Conservation (phyloP, 352 stramenopile species). For the Phytophthora quininea region DNA sequence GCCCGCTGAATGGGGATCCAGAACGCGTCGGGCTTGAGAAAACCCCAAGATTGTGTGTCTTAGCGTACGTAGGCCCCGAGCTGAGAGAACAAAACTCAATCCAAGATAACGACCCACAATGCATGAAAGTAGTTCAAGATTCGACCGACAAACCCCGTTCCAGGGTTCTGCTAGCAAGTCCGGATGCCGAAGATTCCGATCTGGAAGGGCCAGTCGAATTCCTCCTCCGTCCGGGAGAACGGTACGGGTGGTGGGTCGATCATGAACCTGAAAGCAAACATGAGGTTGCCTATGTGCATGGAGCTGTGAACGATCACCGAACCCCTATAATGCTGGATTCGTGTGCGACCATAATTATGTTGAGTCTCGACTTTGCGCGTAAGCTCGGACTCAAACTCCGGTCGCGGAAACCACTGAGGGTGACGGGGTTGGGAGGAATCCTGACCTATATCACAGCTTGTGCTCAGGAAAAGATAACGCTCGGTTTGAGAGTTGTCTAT, state of each 20-base stretch:
- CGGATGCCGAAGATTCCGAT: too few relatives aligned
- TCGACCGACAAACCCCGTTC: too few relatives aligned
- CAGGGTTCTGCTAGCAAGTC: too few relatives aligned
- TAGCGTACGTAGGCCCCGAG: too few relatives aligned
- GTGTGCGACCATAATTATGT: slow-evolving; percentile 25
- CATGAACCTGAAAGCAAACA: slow-evolving; percentile 1
- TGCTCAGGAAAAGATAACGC: slow-evolving; percentile 27
- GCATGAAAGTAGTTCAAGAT: slow-evolving; percentile 14
- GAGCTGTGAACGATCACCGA: slow-evolving; percentile 21
- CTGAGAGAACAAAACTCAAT: slow-evolving; percentile 5
- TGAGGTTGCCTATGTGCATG: slow-evolving; percentile 8
- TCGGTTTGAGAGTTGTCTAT: slow-evolving; percentile 27
- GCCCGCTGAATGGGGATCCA: slow-evolving; percentile 17
- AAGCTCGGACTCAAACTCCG: slow-evolving; percentile 23
- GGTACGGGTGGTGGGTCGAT: slow-evolving; percentile 18
- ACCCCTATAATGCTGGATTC: slow-evolving; percentile 26
- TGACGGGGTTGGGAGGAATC: slow-evolving; percentile 13
- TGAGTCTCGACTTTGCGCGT: slow-evolving; percentile 34
- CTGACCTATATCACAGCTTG: slow-evolving; percentile 13
- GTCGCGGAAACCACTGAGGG: neutral
- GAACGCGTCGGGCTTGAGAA: slow-evolving; percentile 22
- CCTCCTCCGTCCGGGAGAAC: slow-evolving; percentile 14
- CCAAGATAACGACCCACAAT: slow-evolving; percentile 7
- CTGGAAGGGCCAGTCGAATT: slow-evolving; percentile 15
- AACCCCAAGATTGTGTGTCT: slow-evolving; percentile 11